Percentiles rank a stretch among this genome's conserved stretches.
Evolutionary conservation across 2,329 filamentous ascomycete species (phyloP).

Genomic region (Alternaria brassicae): DNA sequence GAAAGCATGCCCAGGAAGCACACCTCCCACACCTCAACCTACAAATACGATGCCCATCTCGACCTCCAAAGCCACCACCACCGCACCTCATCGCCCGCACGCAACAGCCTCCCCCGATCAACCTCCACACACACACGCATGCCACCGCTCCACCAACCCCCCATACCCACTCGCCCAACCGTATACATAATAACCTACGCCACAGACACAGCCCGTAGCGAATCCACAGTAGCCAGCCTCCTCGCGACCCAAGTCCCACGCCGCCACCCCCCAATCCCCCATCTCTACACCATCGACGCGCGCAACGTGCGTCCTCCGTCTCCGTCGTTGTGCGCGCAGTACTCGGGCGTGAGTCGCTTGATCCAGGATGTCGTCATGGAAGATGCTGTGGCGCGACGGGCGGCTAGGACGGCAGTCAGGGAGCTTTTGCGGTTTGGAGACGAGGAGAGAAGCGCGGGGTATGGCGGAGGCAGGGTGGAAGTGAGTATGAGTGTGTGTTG

Average conservation of each 20-base stretch:
- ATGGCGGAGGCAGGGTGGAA: slow-evolving; percentile 12
- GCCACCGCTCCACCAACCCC: not conserved
- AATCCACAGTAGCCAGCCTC: slow-evolving; percentile 9
- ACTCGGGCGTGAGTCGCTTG: slow-evolving; percentile 31
- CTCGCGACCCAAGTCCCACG: slow-evolving; percentile 23
- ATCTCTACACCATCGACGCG: slow-evolving; percentile 38
- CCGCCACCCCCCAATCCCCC: slow-evolving; percentile 17
- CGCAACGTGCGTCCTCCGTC: slow-evolving; percentile 23
- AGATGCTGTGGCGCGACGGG: slow-evolving; percentile 22
- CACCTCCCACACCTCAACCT: not conserved
- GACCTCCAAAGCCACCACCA: not conserved
- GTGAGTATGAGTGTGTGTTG: slow-evolving; percentile 35
- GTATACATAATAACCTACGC: slow-evolving; percentile 38
- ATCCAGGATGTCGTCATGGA: slow-evolving; percentile 34
- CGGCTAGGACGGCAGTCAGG: slow-evolving; percentile 18
- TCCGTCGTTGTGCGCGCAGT: slow-evolving; percentile 18
- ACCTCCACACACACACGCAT: not conserved
- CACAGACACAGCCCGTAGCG: slow-evolving; percentile 8
- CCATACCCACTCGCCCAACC: slow-evolving; percentile 19
- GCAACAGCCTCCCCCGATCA: not conserved
- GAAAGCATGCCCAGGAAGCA: not conserved
- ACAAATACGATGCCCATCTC: not conserved
- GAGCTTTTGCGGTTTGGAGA: slow-evolving; percentile 19
- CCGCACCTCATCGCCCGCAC: not conserved
- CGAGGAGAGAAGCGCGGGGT: not conserved